Evolutionary conservation across 768 basidiomycete genomes (phyloP).

Genomic region (Artomyces pyxidatus): DNA sequence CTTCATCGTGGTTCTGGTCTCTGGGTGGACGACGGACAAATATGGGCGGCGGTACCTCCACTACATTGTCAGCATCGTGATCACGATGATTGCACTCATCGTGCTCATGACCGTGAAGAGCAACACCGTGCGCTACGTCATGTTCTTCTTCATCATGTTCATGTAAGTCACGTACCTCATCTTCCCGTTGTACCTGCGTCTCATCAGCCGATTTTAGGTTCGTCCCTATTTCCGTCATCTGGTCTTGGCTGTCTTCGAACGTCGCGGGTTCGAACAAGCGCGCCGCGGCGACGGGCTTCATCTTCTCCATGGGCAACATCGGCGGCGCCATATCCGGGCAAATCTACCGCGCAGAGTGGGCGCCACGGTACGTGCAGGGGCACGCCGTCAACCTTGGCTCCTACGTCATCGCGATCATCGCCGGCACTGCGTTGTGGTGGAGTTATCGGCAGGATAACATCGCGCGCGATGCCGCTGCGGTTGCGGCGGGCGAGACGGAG

Average conservation of each 20-base stretch:
- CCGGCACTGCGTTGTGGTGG: constrained; percentile 18
- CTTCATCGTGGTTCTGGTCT: constrained; percentile 2
- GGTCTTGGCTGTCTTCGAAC: constrained; percentile 22
- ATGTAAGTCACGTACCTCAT: constrained; percentile 18
- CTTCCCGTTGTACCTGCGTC: too few relatives aligned
- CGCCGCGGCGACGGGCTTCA: constrained; percentile 24
- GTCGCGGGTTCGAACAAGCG: constrained; percentile 23
- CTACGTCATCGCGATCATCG: constrained; percentile 19
- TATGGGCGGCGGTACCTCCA: constrained; percentile 20
- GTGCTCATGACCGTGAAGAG: constrained; percentile 23
- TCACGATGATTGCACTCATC: constrained; percentile 21
- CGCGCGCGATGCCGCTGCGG: constrained; percentile 14
- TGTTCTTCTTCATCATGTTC: constrained; percentile 29
- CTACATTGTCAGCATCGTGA: constrained; percentile 16
- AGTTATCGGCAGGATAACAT: constrained; percentile 20
- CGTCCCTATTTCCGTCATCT: constrained; percentile 22
- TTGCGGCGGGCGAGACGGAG: constrained; percentile 2
- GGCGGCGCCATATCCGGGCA: constrained; percentile 23
- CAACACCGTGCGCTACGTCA: constrained; percentile 23
- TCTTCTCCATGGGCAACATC: constrained; percentile 27
- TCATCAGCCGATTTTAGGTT: constrained; percentile 16
- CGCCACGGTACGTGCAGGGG: constrained; percentile 26
- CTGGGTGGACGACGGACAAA: constrained; percentile 18
- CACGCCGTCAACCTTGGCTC: constrained; percentile 24
- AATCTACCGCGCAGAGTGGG: constrained; percentile 24